Evolutionary conservation across 176 grass and related monocot genomes (phyloP).

Genomic region (Pontederia crassipes): DNA sequence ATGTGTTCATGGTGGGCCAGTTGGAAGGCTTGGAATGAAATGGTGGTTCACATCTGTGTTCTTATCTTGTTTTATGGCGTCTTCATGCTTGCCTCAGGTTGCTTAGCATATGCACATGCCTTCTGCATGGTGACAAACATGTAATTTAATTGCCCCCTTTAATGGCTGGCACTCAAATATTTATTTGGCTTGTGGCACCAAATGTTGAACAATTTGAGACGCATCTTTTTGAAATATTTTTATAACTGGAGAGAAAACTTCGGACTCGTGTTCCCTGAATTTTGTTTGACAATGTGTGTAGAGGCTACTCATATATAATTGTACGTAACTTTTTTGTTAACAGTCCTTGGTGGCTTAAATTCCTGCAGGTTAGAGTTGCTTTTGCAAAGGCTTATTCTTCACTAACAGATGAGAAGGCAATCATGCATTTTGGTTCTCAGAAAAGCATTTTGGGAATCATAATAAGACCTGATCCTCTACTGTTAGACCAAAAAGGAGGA

Average conservation of each 20-base stretch:
- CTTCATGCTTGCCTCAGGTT: neutral
- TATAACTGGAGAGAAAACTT: no score
- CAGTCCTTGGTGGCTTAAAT: conserved; percentile 4
- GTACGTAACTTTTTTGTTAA: neutral
- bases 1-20: no score
- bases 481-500: conserved; percentile 83
- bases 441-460: conserved; percentile 83
- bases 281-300: neutral
- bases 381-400: conserved; percentile 74
- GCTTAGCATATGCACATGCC: neutral
- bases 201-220: no score
- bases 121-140: neutral
- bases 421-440: conserved; percentile 50
- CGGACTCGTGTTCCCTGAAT: no score
- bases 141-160: no score
- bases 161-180: no score
- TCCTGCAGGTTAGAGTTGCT: conserved; percentile 79
- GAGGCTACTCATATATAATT: neutral
- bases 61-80: neutral
- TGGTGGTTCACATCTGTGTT: no score
- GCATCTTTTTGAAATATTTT: no score
- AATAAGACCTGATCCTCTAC: conserved; percentile 66
- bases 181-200: no score
- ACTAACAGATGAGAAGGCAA: conserved; percentile 58
- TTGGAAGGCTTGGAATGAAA: no score